Evolutionary conservation across 140 eudicot species (phyloP), one percentile per base, ranked within the genome.

Genomic region (Senecio squalidus): DNA sequence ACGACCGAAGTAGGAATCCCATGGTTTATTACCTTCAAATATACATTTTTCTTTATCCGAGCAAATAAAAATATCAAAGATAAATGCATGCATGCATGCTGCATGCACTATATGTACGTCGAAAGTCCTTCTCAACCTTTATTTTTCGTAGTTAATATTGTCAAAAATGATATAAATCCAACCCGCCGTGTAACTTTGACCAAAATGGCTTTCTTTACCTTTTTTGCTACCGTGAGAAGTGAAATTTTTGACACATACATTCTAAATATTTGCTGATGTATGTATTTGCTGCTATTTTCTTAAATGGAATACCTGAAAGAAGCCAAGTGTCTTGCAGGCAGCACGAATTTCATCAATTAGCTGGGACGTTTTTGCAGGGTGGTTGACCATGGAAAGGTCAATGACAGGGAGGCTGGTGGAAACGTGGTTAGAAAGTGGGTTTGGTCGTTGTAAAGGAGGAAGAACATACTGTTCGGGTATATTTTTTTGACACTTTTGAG

Each of bases 251-350:
- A 46, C 47, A 27, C 38, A 25, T 57, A 39, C 55, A 21, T 57
- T 9, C 18, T 58, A 41, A 14, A 55, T 30, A 29, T 6, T n/a
- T n/a, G n/a, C n/a, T 8, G 10, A 41, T 67, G 56, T 9, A 55
- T 11, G 18, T 10, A 55, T 67, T 66, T 63, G 58, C 48, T 64
- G 30, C 21, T 10, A 10, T 33, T 44, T 15, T 2, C 11, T 16
- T 21, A 43, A 23, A 22, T 34, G 7, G 4, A n/a, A 60, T 63
- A 85, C 94, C 89, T 81, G 94, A 70, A 85, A 85, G 71, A 62
- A 74, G 48, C 89, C 95, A 47, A 78, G 70, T 30, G 73, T 70
- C 58, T 43, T 78, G 89, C 95, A 78, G 50, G 95, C 95, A 5
- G 59, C 55, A 38, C 64, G 67, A 2, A 81, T 64, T 63, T 81